Conservation (phyloP, 371 early-diverging fungal species). For the Synchytrium microbalum region DNA sequence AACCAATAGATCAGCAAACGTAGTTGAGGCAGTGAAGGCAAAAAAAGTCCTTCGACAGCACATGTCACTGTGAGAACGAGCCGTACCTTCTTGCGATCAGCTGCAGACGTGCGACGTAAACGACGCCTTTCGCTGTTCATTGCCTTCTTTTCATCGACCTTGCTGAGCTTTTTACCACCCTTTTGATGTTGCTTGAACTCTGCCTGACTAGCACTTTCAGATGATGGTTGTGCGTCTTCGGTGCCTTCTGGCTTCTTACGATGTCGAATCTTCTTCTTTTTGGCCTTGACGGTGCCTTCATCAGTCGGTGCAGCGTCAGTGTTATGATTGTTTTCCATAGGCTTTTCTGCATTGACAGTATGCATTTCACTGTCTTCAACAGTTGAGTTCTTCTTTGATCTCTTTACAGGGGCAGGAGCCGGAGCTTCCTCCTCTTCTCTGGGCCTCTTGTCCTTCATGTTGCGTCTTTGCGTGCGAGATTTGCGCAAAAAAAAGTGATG, state of each 20-base stretch:
- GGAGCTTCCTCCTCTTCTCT: background rate
- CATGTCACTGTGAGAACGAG: too few species aligned
- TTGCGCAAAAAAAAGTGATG: too few species aligned
- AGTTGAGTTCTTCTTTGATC: too few species aligned
- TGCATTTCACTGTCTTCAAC: too few species aligned
- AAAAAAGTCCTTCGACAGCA: too few species aligned
- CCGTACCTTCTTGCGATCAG: constrained; percentile 36
- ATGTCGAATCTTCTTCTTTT: background rate
- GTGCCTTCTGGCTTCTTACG: background rate
- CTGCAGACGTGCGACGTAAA: constrained; percentile 20
- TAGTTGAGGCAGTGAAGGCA: too few species aligned
- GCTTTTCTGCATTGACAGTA: background rate
- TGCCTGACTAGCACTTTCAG: too few species aligned
- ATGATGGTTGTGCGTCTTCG: too few species aligned
- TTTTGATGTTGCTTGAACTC: too few species aligned
- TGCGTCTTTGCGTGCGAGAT: too few species aligned
- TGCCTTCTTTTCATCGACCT: constrained; percentile 6
- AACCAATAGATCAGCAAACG: background rate
- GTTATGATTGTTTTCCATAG: background rate
- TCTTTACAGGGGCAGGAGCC: background rate
- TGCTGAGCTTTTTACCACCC: background rate
- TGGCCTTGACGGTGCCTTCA: background rate
- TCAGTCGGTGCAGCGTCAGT: background rate
- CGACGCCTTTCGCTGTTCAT: constrained; percentile 25
- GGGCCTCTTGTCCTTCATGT: too few species aligned